Evolutionary conservation across 176 grass and related monocot genomes (phyloP).

Genomic region (Raddia distichophylla): DNA sequence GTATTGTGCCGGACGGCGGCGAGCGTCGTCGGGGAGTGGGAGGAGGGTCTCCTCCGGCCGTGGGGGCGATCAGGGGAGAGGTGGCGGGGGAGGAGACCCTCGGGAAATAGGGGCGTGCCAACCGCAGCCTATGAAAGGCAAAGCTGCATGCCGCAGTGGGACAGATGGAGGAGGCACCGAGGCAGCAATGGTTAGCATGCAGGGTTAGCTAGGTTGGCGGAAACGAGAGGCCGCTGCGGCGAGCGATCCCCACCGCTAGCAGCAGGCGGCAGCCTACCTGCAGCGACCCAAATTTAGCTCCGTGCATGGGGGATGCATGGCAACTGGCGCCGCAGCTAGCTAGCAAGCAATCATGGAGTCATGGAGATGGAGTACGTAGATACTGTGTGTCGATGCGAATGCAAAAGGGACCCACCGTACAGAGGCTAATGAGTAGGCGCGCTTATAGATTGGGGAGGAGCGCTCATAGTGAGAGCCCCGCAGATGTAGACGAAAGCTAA

Average conservation of each 20-base stretch:
- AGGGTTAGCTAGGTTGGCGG: neutral
- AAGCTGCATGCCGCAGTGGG: neutral
- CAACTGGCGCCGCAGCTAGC: neutral
- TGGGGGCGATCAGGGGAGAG: neutral
- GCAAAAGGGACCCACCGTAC: no score
- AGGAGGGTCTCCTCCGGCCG: conserved; percentile 18
- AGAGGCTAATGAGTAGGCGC: no score
- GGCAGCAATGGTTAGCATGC: neutral
- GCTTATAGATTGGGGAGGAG: no score
- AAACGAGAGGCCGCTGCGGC: neutral
- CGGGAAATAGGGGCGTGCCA: conserved; percentile 4
- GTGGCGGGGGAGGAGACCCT: neutral
- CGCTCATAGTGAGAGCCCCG: no score
- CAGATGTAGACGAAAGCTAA: no score
- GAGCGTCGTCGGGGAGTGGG: conserved; percentile 4
- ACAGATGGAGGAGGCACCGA: neutral
- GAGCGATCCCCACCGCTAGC: conserved; percentile 35
- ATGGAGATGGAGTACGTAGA: no score
- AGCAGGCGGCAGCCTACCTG: neutral
- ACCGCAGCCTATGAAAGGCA: conserved; percentile 20
- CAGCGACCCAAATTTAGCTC: neutral
- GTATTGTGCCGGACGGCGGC: neutral
- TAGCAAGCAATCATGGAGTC: neutral
- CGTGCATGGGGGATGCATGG: neutral
- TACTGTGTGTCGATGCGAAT: no score